Evolutionary conservation across 2,329 filamentous ascomycete genomes (phyloP).

Genomic region (Pseudogymnoascus sp.): DNA sequence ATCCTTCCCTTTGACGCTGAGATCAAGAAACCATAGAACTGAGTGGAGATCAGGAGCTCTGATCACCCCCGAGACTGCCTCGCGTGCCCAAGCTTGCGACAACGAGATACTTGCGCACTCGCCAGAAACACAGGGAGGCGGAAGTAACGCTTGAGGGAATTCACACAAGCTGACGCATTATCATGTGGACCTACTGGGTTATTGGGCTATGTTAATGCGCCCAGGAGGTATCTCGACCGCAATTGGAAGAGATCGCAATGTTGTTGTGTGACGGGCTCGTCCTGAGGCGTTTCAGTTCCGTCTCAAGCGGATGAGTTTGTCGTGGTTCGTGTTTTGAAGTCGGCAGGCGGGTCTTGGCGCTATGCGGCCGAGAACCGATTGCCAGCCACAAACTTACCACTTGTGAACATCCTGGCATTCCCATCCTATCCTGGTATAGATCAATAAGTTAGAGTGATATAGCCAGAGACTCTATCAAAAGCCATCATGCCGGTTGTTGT

Average conservation of each 20-base stretch:
- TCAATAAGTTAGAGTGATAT: neutral
- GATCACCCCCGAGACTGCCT: neutral
- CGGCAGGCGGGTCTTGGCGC: neutral
- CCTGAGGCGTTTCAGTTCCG: conserved; percentile 2
- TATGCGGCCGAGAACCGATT: neutral
- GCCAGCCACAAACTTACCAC: neutral
- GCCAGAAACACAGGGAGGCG: neutral
- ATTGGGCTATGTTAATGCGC: neutral
- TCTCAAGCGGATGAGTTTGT: neutral
- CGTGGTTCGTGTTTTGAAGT: neutral
- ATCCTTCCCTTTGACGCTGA: neutral
- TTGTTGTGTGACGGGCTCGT: neutral
- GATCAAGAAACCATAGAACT: neutral
- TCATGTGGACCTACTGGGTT: neutral
- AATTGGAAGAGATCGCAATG: neutral
- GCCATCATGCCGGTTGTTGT: conserved; percentile 46
- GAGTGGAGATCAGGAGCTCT: neutral
- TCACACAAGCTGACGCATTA: neutral
- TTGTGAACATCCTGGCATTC: neutral
- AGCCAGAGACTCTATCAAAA: neutral
- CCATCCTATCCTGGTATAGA: neutral
- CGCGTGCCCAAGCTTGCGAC: neutral
- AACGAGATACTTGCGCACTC: neutral
- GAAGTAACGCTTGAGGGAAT: neutral
- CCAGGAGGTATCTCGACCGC: neutral